A percentile compares a stretch with the other conserved stretches of the same genome.
phyloP scores from a whole-genome alignment of 768 basidiomycete genomes.

The Russula abietina region DNA sequence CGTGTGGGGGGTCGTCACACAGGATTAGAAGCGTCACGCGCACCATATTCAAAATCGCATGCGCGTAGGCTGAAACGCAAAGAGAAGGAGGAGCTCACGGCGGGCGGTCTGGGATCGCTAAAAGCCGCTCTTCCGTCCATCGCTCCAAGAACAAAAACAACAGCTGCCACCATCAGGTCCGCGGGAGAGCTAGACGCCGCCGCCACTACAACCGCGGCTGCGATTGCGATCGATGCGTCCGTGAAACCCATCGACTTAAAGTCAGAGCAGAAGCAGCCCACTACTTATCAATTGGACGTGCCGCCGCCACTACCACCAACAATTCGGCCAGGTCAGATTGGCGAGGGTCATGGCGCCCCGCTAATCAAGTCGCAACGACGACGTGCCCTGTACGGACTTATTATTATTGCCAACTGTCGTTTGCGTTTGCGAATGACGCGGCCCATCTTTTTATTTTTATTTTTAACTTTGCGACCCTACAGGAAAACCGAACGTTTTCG shows the following conservation, averaged over 20 bases:
- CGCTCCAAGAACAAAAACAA: neutral
- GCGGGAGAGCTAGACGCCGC: slow-evolving; percentile 20
- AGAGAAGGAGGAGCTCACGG: slow-evolving; percentile 41
- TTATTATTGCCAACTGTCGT: neutral
- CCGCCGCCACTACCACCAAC: neutral
- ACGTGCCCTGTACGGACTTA: slow-evolving; percentile 53
- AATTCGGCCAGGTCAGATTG: slow-evolving; percentile 51
- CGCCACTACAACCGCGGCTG: neutral
- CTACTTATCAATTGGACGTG: neutral
- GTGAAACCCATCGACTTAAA: neutral
- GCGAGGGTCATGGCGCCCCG: slow-evolving; percentile 53
- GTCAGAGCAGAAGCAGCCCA: neutral
- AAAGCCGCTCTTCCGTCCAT: slow-evolving; percentile 51
- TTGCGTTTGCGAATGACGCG: slow-evolving; percentile 8
- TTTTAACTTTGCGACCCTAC: slow-evolving; percentile 15
- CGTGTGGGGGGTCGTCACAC: neutral
- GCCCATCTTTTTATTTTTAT: neutral
- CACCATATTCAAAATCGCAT: slow-evolving; percentile 69
- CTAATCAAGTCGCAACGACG: slow-evolving; percentile 62
- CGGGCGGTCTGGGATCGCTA: slow-evolving; percentile 32
- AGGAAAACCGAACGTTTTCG: slow-evolving; percentile 65
- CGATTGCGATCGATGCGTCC: neutral
- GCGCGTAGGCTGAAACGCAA: slow-evolving; percentile 64
- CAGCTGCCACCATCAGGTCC: neutral
- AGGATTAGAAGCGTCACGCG: slow-evolving; percentile 46